phyloP scores from a whole-genome alignment of 2,329 filamentous ascomycete genomes.

The Coleophoma cylindrospora region DNA sequence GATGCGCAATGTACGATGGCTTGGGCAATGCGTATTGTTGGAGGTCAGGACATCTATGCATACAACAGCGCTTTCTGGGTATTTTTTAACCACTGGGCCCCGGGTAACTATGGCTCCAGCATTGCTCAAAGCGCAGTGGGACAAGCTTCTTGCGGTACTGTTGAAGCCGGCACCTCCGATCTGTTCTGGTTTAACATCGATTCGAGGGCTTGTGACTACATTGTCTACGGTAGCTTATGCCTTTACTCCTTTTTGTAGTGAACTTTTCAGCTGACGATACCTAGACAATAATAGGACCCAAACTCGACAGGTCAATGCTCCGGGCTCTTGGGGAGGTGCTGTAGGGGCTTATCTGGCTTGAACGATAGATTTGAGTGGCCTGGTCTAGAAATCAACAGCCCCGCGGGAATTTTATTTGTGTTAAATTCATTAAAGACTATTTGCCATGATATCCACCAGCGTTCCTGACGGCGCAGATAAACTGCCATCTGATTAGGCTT shows the following conservation, averaged over 20 bases:
- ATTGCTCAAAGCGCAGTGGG: neutral
- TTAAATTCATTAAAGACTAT: no score
- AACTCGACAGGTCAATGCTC: neutral
- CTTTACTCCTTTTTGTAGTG: neutral
- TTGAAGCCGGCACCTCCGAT: neutral
- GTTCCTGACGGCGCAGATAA: no score
- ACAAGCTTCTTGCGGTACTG: neutral
- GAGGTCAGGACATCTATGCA: constrained; percentile 22
- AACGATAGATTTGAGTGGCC: neutral
- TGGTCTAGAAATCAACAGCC: no score
- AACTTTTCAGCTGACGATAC: neutral
- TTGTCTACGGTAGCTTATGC: neutral
- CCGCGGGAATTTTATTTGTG: no score
- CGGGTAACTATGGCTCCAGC: neutral
- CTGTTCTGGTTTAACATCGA: neutral
- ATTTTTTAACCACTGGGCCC: constrained; percentile 24
- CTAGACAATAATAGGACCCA: neutral
- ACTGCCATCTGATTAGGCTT: no score
- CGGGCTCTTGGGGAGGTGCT: neutral
- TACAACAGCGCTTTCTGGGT: constrained; percentile 30
- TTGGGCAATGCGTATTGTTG: constrained; percentile 16
- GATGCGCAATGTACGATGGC: constrained; percentile 24
- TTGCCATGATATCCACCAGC: no score
- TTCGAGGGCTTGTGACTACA: neutral
- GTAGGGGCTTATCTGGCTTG: neutral